phyloP scores from a whole-genome alignment of 352 stramenopile genomes.

The Pythium vanterpoolii region DNA sequence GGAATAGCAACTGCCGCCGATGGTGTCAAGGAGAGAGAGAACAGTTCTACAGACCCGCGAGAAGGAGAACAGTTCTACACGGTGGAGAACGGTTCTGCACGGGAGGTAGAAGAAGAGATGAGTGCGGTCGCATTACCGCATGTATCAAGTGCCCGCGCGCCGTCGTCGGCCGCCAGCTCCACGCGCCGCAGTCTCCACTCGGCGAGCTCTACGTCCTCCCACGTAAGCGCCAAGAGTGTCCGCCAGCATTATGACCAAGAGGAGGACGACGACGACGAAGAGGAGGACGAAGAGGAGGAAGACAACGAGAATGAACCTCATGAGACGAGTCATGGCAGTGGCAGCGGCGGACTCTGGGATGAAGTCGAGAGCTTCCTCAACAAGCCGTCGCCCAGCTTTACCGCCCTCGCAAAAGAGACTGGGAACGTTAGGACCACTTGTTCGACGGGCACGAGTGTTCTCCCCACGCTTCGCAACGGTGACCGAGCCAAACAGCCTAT shows the following conservation, averaged over 20 bases:
- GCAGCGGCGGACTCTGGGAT: conserved; percentile 46
- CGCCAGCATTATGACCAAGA: conserved; percentile 4
- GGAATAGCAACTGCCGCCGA: conserved; percentile 7
- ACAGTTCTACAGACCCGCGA: too few species aligned
- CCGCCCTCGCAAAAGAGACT: conserved; percentile 33
- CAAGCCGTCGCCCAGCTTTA: conserved; percentile 59
- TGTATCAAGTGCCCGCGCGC: conserved; percentile 41
- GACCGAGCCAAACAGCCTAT: conserved; percentile 5
- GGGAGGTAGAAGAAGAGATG: conserved; percentile 25
- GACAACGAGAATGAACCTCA: conserved; percentile 36
- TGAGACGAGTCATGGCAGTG: conserved; percentile 28
- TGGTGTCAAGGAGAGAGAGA: conserved; percentile 4
- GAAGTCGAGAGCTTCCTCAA: conserved; percentile 78
- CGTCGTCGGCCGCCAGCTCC: conserved; percentile 36
- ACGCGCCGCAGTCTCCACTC: conserved; percentile 42
- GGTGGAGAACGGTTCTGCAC: not conserved
- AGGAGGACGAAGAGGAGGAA: conserved; percentile 21
- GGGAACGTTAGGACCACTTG: conserved; percentile 18
- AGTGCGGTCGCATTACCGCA: conserved; percentile 53
- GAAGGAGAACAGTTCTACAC: conserved; percentile 5
- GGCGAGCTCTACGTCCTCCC: conserved; percentile 35
- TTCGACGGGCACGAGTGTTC: conserved; percentile 19
- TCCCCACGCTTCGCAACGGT: conserved; percentile 38
- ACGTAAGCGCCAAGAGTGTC: conserved; percentile 33
- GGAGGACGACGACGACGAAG: conserved; percentile 20